Conservation (phyloP, 2,329 filamentous ascomycete species). For the Colletotrichum magnum region DNA sequence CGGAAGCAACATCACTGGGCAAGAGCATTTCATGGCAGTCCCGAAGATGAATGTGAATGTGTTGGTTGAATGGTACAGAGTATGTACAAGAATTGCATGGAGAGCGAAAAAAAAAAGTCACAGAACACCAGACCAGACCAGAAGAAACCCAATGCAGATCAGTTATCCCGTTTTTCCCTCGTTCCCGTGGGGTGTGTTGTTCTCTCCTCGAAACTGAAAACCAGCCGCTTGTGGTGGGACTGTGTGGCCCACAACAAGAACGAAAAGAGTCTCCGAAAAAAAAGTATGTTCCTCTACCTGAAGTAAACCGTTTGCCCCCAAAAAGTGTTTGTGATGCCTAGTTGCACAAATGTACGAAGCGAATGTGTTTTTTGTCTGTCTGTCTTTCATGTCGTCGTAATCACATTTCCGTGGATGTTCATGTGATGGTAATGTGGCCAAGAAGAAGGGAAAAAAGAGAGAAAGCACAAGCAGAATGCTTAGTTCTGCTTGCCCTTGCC, state of each 20-base stretch:
- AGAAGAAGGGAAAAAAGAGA: background rate
- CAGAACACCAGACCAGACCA: slow-evolving; percentile 17
- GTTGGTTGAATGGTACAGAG: slow-evolving; percentile 23
- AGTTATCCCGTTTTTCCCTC: slow-evolving; percentile 3
- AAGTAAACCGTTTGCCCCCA: too few species aligned
- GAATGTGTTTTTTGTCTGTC: slow-evolving; percentile 1
- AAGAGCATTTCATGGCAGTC: background rate
- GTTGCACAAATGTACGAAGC: slow-evolving; percentile 12
- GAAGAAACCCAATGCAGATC: slow-evolving; percentile 13
- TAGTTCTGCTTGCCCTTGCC: slow-evolving; percentile 18
- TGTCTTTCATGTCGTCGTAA: slow-evolving; percentile 26
- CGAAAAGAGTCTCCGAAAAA: too few species aligned
- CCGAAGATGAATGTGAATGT: slow-evolving; percentile 4
- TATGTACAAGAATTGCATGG: slow-evolving; percentile 36
- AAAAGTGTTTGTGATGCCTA: slow-evolving; percentile 1
- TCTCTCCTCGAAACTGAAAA: background rate
- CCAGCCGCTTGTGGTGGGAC: slow-evolving; percentile 11
- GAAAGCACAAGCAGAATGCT: background rate
- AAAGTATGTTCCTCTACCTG: too few species aligned
- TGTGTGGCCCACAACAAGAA: background rate
- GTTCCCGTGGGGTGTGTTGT: slow-evolving; percentile 16
- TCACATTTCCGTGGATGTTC: slow-evolving; percentile 16
- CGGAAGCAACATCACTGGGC: too few species aligned
- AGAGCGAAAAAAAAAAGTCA: slow-evolving; percentile 2
- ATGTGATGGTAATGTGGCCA: background rate